Evolutionary conservation across 1,139 yeast genomes (phyloP).

Genomic region (Yamadazyma mexicana): DNA sequence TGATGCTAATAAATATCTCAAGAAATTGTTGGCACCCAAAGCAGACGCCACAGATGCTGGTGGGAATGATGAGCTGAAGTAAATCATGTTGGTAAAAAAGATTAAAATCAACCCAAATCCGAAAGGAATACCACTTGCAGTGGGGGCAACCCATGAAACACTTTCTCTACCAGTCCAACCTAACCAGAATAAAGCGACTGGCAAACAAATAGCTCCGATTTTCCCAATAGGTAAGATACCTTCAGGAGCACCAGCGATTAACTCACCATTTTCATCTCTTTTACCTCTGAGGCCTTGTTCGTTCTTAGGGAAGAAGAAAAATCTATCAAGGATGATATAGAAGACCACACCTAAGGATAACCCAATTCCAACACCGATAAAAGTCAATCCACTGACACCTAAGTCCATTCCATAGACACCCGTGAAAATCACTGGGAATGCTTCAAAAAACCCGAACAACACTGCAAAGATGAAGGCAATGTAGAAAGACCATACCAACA

Average conservation of each 20-base stretch:
- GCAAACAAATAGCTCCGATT: slow-evolving; percentile 63
- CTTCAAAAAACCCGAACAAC: slow-evolving; percentile 75
- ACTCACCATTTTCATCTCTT: slow-evolving; percentile 55
- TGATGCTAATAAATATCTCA: slow-evolving; percentile 69
- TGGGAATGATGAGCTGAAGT: slow-evolving; percentile 74
- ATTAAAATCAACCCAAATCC: slow-evolving; percentile 73
- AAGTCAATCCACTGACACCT: slow-evolving; percentile 68
- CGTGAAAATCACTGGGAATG: slow-evolving; percentile 69
- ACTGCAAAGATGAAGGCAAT: slow-evolving; percentile 75
- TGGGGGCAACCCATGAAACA: slow-evolving; percentile 83
- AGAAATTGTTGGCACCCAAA: slow-evolving; percentile 73
- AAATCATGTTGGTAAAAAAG: slow-evolving; percentile 70
- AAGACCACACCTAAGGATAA: slow-evolving; percentile 52
- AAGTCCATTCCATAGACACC: slow-evolving; percentile 57
- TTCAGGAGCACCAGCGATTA: slow-evolving; percentile 43
- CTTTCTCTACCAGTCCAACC: slow-evolving; percentile 69
- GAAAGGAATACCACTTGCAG: slow-evolving; percentile 72
- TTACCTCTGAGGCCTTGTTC: slow-evolving; percentile 63
- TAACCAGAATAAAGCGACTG: slow-evolving; percentile 74
- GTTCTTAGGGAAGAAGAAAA: slow-evolving; percentile 52
- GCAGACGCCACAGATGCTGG: slow-evolving; percentile 75
- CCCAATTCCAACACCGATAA: slow-evolving; percentile 70
- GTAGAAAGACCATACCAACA: slow-evolving; percentile 62
- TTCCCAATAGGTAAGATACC: slow-evolving; percentile 44
- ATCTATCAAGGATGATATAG: slow-evolving; percentile 51